Conservation (phyloP, 768 basidiomycete genomes). For the Amanita rubescens region DNA sequence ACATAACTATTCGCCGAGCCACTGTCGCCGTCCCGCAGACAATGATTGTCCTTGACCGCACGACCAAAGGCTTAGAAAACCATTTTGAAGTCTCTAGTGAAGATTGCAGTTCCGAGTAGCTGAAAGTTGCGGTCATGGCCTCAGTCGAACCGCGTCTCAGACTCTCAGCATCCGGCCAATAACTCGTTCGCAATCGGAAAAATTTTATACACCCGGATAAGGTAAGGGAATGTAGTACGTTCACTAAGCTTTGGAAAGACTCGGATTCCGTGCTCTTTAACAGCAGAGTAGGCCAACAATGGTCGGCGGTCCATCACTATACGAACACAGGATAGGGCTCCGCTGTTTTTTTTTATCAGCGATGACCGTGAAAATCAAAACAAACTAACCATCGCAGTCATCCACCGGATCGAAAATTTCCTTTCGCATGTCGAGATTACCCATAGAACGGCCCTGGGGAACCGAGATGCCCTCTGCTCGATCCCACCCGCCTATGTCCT, state of each 20-base stretch:
- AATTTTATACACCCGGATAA: too few species aligned
- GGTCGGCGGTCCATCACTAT: neutral
- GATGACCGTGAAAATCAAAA: neutral
- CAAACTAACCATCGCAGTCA: slow-evolving; percentile 16
- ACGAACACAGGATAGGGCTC: neutral
- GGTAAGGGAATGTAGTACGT: too few species aligned
- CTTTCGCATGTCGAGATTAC: slow-evolving; percentile 15
- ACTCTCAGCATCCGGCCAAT: too few species aligned
- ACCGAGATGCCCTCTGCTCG: slow-evolving; percentile 3
- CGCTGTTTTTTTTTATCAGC: neutral
- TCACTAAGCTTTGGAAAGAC: neutral
- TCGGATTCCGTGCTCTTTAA: neutral
- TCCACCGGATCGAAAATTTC: slow-evolving; percentile 21
- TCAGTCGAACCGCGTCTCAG: too few species aligned
- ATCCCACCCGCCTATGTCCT: slow-evolving; percentile 19
- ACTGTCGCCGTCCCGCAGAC: too few species aligned
- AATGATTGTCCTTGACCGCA: too few species aligned
- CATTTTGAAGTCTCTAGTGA: too few species aligned
- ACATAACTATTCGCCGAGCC: too few species aligned
- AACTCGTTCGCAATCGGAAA: too few species aligned
- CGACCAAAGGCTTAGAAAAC: too few species aligned
- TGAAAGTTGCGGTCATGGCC: too few species aligned
- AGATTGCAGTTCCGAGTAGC: too few species aligned
- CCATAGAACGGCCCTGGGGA: slow-evolving; percentile 15
- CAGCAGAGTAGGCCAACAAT: neutral